Percentiles rank a stretch among this genome's conserved stretches.
These are phyloP conservation scores for Rhodotorula babjevae DNA, from an alignment of 768 basidiomycete species.

Conservation along the genomic window DNA sequence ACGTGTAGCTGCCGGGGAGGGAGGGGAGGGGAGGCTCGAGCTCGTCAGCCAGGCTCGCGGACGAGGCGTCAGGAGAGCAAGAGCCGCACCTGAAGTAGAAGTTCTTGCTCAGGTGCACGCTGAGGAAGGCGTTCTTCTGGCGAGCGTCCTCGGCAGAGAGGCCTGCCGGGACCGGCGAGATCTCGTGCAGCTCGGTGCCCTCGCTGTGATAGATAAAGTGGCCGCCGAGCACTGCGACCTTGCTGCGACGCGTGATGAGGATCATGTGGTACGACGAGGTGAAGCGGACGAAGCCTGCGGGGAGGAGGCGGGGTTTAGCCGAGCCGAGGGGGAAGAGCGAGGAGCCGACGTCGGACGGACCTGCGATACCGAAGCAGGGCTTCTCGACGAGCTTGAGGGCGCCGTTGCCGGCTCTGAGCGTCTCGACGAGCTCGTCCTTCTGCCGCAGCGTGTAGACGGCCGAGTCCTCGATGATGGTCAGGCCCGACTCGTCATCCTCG, in stretches of 20 bases:
- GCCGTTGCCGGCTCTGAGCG: conserved; percentile 92
- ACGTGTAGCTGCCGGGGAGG: conserved; percentile 67
- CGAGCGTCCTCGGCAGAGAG: conserved; percentile 45
- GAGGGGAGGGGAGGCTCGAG: background rate
- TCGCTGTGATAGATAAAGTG: conserved; percentile 97
- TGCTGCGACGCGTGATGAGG: conserved; percentile 77
- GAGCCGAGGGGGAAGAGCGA: conserved; percentile 39
- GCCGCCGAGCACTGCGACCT: conserved; percentile 88
- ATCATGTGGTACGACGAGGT: conserved; percentile 97
- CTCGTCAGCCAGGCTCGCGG: background rate
- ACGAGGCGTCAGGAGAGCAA: too few relatives aligned
- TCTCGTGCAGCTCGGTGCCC: conserved; percentile 72
- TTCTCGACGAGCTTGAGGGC: conserved; percentile 75
- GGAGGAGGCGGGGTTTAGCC: conserved; percentile 15
- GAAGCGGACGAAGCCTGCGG: conserved; percentile 79
- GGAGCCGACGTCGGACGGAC: conserved; percentile 50
- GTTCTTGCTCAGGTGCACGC: conserved; percentile 97
- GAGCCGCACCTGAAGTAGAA: conserved; percentile 83
- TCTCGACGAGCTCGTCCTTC: conserved; percentile 83
- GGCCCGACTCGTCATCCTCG: conserved; percentile 10
- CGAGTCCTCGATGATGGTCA: conserved; percentile 67
- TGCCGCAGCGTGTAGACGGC: conserved; percentile 81
- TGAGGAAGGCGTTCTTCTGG: conserved; percentile 83
- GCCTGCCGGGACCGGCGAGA: conserved; percentile 44
- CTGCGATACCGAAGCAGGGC: conserved; percentile 37